Evolutionary conservation across 2,329 filamentous ascomycete genomes (phyloP).

Genomic region (Beauveria rudraprayagi): DNA sequence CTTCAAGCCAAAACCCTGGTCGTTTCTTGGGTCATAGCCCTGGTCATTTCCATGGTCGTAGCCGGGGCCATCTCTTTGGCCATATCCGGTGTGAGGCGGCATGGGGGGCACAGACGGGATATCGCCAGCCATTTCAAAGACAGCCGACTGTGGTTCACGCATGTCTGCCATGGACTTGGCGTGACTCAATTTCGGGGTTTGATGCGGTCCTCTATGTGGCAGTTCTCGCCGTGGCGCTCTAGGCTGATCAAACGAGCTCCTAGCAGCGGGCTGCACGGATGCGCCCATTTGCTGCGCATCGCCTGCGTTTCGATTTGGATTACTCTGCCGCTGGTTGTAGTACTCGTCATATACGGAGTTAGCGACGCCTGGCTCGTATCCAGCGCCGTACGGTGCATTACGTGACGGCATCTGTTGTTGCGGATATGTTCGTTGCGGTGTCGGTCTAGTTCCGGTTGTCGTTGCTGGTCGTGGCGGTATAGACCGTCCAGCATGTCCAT

Average conservation of each 20-base stretch:
- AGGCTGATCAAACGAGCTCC: conserved; percentile 41
- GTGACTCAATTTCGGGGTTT: conserved; percentile 45
- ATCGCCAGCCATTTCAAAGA: conserved; percentile 67
- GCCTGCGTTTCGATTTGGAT: conserved; percentile 17
- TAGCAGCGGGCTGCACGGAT: conserved; percentile 19
- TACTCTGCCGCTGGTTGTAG: conserved; percentile 19
- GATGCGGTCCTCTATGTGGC: conserved; percentile 42
- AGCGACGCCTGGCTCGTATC: conserved; percentile 5
- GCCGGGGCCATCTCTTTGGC: conserved; percentile 12
- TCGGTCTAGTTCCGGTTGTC: conserved; percentile 37
- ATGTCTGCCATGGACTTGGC: conserved; percentile 63
- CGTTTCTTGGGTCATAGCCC: conserved; percentile 18
- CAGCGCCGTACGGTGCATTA: conserved; percentile 1
- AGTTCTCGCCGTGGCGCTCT: conserved; percentile 33
- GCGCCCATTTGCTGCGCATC: neutral
- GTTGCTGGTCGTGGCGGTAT: conserved; percentile 48
- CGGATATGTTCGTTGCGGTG: conserved; percentile 9
- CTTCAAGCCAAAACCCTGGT: conserved; percentile 2
- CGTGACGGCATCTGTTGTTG: conserved; percentile 16
- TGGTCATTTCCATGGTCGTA: neutral
- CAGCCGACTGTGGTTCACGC: conserved; percentile 54
- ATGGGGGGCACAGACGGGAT: conserved; percentile 47
- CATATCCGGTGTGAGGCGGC: conserved; percentile 26
- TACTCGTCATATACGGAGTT: conserved; percentile 18
- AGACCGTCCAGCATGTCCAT: conserved; percentile 35